Percentiles rank a stretch among this genome's conserved stretches.
phyloP scores from a whole-genome alignment of 1,284 basidiomycete genomes.

The Sanghuangporus baumii region DNA sequence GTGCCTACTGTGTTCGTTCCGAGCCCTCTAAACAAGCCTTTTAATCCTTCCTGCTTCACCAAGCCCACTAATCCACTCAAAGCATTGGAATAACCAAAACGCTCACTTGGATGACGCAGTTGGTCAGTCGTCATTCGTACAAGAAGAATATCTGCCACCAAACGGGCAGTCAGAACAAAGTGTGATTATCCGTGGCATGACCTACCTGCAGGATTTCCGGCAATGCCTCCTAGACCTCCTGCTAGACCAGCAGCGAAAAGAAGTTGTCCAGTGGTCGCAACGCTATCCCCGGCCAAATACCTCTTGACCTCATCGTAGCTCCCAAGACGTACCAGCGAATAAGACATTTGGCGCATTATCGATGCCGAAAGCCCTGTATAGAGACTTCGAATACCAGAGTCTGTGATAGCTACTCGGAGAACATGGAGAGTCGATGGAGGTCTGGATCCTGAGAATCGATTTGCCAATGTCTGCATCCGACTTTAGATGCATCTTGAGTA shows the following conservation, averaged over 20 bases:
- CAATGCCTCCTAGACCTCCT: conserved; percentile 75
- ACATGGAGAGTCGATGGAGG: conserved; percentile 53
- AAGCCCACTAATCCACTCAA: conserved; percentile 63
- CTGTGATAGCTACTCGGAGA: conserved; percentile 49
- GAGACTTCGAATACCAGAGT: conserved; percentile 65
- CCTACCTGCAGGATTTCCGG: conserved; percentile 75
- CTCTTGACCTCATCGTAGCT: conserved; percentile 77
- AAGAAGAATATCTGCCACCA: conserved; percentile 53
- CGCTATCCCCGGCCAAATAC: conserved; percentile 30
- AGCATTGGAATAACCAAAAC: conserved; percentile 76
- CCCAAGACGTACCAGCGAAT: conserved; percentile 83
- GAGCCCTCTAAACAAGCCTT: conserved; percentile 69
- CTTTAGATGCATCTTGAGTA: conserved; percentile 30
- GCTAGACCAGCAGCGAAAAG: conserved; percentile 63
- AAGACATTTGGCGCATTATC: conserved; percentile 86
- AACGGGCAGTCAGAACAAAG: background rate
- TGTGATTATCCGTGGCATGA: conserved; percentile 13
- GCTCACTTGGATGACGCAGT: conserved; percentile 62
- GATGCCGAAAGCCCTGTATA: conserved; percentile 85
- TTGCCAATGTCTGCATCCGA: conserved; percentile 69
- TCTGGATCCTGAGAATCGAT: conserved; percentile 31
- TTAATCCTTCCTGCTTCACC: conserved; percentile 64
- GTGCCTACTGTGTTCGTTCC: conserved; percentile 69
- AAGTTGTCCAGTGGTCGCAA: conserved; percentile 46
- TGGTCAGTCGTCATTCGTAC: conserved; percentile 90